Evolutionary conservation across 2,329 filamentous ascomycete genomes (phyloP).

Genomic region (Penicillium polonicum): DNA sequence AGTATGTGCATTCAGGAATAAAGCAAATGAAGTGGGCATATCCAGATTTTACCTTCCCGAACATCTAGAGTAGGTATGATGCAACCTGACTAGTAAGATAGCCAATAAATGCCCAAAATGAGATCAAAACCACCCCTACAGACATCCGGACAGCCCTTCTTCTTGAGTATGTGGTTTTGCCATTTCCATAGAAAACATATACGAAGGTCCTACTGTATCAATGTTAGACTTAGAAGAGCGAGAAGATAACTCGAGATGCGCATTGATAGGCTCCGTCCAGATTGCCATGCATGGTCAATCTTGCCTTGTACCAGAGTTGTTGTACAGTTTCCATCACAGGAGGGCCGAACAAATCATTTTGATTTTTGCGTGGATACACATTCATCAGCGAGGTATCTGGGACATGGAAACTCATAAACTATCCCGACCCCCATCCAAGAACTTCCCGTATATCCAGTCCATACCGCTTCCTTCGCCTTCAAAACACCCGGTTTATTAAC

Average conservation of each 20-base stretch:
- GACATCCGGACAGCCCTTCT: background rate
- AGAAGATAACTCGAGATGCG: constrained; percentile 13
- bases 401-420: constrained; percentile 43
- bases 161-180: background rate
- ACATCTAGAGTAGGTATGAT: background rate
- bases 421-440: constrained; percentile 38
- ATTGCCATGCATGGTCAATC: constrained; percentile 14
- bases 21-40: background rate
- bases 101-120: background rate
- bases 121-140: background rate
- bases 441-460: constrained; percentile 40
- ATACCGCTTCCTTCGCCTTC: constrained; percentile 40
- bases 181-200: background rate
- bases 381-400: constrained; percentile 43
- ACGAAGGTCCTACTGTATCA: background rate
- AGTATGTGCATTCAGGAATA: background rate
- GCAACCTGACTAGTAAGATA: background rate
- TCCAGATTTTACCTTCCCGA: background rate
- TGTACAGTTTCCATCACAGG: constrained; percentile 31
- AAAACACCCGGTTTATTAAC: constrained; percentile 34
- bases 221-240: constrained; percentile 5
- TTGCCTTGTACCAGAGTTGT: constrained; percentile 15
- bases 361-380: constrained; percentile 43
- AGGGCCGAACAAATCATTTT: constrained; percentile 38
- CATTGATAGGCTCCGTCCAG: constrained; percentile 17